Evolutionary conservation across 805 yeast genomes (phyloP), one percentile per base, ranked within the genome.

Genomic region (Saturnispora mendoncae): DNA sequence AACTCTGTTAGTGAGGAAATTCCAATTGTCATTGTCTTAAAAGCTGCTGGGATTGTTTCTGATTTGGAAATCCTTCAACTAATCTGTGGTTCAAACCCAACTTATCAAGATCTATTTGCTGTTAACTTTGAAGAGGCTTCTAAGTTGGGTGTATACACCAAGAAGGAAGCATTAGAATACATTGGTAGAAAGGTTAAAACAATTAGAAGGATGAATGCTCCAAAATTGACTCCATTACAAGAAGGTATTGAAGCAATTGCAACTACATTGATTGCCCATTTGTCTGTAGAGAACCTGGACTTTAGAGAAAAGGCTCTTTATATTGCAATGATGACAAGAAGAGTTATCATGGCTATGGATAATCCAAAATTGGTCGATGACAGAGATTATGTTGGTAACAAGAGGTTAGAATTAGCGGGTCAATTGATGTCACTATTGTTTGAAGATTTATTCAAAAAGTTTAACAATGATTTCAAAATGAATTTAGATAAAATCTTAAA

Each of bases 221-320:
- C 94, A 24, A 84, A 84, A 57, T 68, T 90, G 36, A 65, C 90
- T 0, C 72, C 76, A 35, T 59, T 84, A 38, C 97, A 92, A 64
- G 99, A 92, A 62, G 99, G 98, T 60, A 76, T 90, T 32, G 99
- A 90, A 62, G 96, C 94, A 5, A 77, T 85, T 42, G 97, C 97
- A 4, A 90, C 95, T 10, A 88, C 97, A 2, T 80, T 92, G 30
- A 86, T 92, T 57, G 98, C 98, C 0, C 98, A 92, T 64, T 73
- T 92, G 47, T 77, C 95, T 0, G 95, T 87, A 7, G 67, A 62
- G 30, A 84, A 80, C 51, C 68, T 84, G 34, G 94, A 92, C 55
- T 87, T 90, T 68, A 74, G 94, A 50, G 96, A 87, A 59, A 92
- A 92, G 65, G 96, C 97, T 0, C 61, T 92, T 28, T 92, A 92